phyloP scores from a whole-genome alignment of 1,284 basidiomycete genomes.

The Leccinum insolens region DNA sequence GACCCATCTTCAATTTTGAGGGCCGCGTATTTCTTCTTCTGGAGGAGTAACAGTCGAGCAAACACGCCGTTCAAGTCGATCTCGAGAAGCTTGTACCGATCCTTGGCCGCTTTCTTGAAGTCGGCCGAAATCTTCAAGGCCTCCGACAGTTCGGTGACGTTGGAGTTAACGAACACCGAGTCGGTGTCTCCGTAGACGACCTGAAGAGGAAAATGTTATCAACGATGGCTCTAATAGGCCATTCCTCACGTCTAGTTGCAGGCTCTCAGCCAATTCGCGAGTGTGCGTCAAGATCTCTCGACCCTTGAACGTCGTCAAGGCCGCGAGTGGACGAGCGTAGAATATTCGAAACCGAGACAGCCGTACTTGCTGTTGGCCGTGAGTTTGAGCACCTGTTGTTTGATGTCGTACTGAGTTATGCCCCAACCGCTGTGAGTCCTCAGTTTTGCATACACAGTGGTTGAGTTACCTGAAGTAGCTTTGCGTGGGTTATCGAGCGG shows the following conservation, averaged over 20 bases:
- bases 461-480: conserved; percentile 79
- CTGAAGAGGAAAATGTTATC: neutral
- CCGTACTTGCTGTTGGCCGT: conserved; percentile 99
- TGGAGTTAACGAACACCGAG: conserved; percentile 98
- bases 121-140: conserved; percentile 91
- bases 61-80: conserved; percentile 98
- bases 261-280: conserved; percentile 87
- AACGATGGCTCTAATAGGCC: neutral
- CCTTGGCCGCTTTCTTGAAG: conserved; percentile 96
- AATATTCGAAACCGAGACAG: conserved; percentile 97
- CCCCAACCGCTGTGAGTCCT: conserved; percentile 12
- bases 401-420: conserved; percentile 84
- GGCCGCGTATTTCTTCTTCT: conserved; percentile 99
- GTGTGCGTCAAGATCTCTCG: conserved; percentile 97
- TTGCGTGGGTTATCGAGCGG: conserved; percentile 71
- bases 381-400: conserved; percentile 95
- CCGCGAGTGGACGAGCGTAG: conserved; percentile 95
- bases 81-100: conserved; percentile 93
- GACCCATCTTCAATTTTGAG: conserved; percentile 87
- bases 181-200: conserved; percentile 97
- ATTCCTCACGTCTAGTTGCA: conserved; percentile 80
- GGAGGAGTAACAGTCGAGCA: conserved; percentile 88
- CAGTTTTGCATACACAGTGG: neutral
- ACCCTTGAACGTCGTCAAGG: conserved; percentile 97
- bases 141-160: conserved; percentile 84